A percentile compares a stretch with the other conserved stretches of the same genome.
Evolutionary conservation across 495 filamentous ascomycete species (phyloP).

Genomic region (Bryoglossum gracile): DNA sequence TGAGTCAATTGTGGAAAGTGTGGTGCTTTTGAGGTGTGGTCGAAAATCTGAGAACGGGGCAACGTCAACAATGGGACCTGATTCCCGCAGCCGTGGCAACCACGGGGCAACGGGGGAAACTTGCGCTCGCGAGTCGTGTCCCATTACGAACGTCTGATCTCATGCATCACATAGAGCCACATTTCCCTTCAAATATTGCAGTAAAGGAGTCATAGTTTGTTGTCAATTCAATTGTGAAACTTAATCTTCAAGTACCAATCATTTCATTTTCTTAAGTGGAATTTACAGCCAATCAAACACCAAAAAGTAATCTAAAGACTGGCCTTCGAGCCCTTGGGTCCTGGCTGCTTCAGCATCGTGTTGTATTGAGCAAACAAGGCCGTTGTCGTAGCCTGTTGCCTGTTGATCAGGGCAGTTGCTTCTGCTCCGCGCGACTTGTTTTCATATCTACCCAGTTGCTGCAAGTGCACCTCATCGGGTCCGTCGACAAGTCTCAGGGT

Average conservation of each 20-base stretch:
- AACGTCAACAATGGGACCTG: not conserved
- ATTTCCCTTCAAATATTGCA: too few species aligned
- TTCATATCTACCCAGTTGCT: constrained; percentile 83
- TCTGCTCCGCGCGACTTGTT: constrained; percentile 62
- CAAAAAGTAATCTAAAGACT: constrained; percentile 6
- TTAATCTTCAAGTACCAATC: not conserved
- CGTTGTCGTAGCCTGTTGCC: constrained; percentile 58
- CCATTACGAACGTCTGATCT: too few species aligned
- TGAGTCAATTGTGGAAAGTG: not conserved
- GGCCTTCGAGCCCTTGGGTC: constrained; percentile 42
- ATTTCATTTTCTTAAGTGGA: not conserved
- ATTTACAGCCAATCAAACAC: not conserved
- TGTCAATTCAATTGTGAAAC: not conserved
- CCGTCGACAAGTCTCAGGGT: constrained; percentile 84
- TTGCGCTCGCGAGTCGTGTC: too few species aligned
- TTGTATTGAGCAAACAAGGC: constrained; percentile 56
- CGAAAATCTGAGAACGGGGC: not conserved
- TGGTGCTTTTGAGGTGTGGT: not conserved
- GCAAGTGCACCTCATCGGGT: constrained; percentile 88
- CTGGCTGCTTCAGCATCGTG: constrained; percentile 41
- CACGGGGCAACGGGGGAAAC: too few species aligned
- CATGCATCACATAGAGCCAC: too few species aligned
- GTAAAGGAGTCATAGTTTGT: constrained; percentile 10
- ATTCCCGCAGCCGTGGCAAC: not conserved
- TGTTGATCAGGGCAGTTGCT: constrained; percentile 53